These are phyloP conservation scores for Phlyctochytrium bullatum DNA, from an alignment of 192 early-diverging fungal genomes.

Conservation along the genomic window DNA sequence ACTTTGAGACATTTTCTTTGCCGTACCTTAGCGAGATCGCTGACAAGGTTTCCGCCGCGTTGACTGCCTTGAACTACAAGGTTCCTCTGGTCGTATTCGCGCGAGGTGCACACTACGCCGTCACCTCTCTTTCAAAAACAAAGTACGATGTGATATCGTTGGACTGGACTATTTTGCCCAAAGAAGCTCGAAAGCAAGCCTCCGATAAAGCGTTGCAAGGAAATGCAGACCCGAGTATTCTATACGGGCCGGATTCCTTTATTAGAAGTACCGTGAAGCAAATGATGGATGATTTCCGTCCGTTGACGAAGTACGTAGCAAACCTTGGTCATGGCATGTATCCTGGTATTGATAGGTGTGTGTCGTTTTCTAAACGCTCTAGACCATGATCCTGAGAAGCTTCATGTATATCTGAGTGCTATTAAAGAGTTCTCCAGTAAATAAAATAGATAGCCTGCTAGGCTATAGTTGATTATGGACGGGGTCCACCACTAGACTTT, in stretches of 20 bases:
- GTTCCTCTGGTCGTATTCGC: slow-evolving; percentile 95
- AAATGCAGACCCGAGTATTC: slow-evolving; percentile 86
- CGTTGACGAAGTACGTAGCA: slow-evolving; percentile 71
- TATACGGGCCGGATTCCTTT: slow-evolving; percentile 73
- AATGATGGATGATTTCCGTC: slow-evolving; percentile 84
- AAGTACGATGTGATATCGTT: slow-evolving; percentile 85
- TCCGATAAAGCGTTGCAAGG: slow-evolving; percentile 78
- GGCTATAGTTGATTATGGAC: no score
- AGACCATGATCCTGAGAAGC: slow-evolving; percentile 56
- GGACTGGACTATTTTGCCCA: slow-evolving; percentile 87
- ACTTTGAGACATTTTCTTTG: slow-evolving; percentile 81
- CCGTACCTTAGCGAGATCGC: slow-evolving; percentile 89
- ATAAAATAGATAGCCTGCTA: no score
- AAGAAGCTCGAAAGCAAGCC: slow-evolving; percentile 49
- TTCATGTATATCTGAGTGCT: slow-evolving; percentile 46
- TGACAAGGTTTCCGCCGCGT: slow-evolving; percentile 29
- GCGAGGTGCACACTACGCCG: slow-evolving; percentile 85
- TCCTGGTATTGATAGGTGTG: slow-evolving; percentile 48
- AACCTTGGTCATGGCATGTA: slow-evolving; percentile 98
- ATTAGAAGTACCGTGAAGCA: slow-evolving; percentile 69
- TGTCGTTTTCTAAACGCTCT: not conserved
- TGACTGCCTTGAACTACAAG: slow-evolving; percentile 25
- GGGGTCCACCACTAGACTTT: no score
- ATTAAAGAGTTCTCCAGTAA: no score
- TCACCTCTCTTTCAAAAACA: slow-evolving; percentile 59